Base-by-base conservation (phyloP, 2,329 filamentous ascomycete genomes). In the Fusarium tjaetaba region DNA sequence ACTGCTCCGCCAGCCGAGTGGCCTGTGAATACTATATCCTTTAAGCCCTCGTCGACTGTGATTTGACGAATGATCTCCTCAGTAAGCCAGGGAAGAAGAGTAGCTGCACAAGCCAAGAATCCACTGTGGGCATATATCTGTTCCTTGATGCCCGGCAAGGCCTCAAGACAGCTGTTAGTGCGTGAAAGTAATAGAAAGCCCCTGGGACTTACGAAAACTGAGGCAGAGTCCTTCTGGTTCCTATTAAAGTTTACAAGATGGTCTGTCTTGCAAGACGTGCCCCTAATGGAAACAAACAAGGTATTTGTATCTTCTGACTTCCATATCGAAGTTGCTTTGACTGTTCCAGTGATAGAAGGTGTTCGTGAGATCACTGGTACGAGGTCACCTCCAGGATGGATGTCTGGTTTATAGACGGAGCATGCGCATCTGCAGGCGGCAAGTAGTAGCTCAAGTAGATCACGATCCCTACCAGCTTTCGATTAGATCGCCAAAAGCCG, bases 1-100 rank as follows among this genome's bases (percentile, higher is more conserved):
- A 78, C 76, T 2, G 76, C 70, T 20, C 76, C 76, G 10, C 76
- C 76, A 0, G 76, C 76, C 0, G 76, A 78, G 26, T 78, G 76
- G 8, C 76, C 76, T 0, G 76, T 77, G 28, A 78, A 76, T 7
- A 74, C 58, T 16, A 78, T 24, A 2, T 72, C 53, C 2, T 32
- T 49, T 3, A 76, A 28, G 3, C 11, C 22, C 4, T 15, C 1
- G 26, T 76, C 70, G 0, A 14, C 32, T 16, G 62, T 39, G 0
- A 71, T 15, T 20, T 76, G 70, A 5, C 63, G 61, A 14, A 22
- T n/a, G 5, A 76, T 69, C 9, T 75, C 64, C 3, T 70, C 48
- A 0, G 48, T 51, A 2, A 77, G 39, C 60, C 65, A 66, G 4
- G 75, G 60, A 9, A 75, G 56, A 4, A 77, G 52, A 0, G 68